Evolutionary conservation across 2,329 filamentous ascomycete species (phyloP), one percentile per base, ranked within the genome.

Genomic region (Ceratocystis alfenasii): DNA sequence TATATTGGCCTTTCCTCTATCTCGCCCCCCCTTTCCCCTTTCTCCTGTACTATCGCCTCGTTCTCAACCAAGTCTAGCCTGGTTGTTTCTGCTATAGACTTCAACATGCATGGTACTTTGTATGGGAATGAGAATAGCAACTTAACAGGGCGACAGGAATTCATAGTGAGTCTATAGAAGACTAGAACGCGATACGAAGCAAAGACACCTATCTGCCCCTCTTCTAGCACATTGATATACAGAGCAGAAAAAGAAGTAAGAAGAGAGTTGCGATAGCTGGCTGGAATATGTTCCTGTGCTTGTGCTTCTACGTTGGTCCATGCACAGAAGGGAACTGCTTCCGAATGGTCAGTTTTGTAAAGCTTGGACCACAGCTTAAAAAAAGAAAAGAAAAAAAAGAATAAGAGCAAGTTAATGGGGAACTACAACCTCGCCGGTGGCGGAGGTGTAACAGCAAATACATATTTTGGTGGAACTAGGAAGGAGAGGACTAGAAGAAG

Each of bases 311-410:
- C 20, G 5, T 53, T 33, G 25, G 17, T 55, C 50, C 50, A 55
- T 55, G 22, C 22, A 55, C 7, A 22, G 50, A 55, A 36, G 22
- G 50, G 50, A 28, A 55, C 22, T 20, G 10, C 50, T 55, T 55
- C 50, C 50, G 50, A 55, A n/a, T 55, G 50, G 50, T 15, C 22
- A 25, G 50, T 25, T 55, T 22, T 25, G 22, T 28, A 12, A 28
- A 55, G 50, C 50, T 55, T 55, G 50, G 50, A 55, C 22, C 50
- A 55, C 20, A 55, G 50, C 25, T 55, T 20, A 53, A 25, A 53
- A 53, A 28, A 28, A 28, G 28, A 22, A 53, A 12, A 53, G 22
- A 12, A 53, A 53, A 5, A 55, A 55, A 55, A 55, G 22, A 55
- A 55, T 12, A 28, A 55, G 50, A 55, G 46, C 46, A 50, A n/a